A percentile compares a stretch with the other conserved stretches of the same genome.
Evolutionary conservation across 2,329 filamentous ascomycete genomes (phyloP).

Genomic region (Penicillium psychrosexuale): DNA sequence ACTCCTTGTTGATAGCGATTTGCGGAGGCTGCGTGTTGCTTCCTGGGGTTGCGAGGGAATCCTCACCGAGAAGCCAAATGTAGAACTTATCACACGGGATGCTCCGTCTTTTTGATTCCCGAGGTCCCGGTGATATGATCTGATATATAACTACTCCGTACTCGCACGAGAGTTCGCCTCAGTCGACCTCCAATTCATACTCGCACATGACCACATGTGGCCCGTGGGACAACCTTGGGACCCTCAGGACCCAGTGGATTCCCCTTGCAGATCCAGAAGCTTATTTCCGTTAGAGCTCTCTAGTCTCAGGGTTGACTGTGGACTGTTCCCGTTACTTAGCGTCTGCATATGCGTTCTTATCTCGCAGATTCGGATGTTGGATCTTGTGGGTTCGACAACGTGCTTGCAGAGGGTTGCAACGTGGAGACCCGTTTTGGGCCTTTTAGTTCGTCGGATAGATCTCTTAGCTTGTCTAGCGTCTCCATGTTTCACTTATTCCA

Average conservation of each 20-base stretch:
- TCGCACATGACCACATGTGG: not conserved
- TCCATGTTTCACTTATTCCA: not conserved
- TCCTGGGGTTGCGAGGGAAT: not conserved
- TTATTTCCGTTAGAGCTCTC: conserved; percentile 1
- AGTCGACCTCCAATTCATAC: not conserved
- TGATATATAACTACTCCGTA: not conserved
- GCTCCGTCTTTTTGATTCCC: not conserved
- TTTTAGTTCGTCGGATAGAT: not conserved
- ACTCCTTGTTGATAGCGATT: not conserved
- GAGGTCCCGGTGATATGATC: not conserved
- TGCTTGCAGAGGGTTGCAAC: not conserved
- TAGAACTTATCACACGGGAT: not conserved
- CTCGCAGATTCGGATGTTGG: not conserved
- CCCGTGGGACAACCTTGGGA: not conserved
- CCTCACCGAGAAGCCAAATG: conserved; percentile 5
- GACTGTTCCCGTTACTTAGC: not conserved
- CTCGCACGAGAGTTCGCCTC: too few species aligned
- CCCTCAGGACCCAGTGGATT: not conserved
- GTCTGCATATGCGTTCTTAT: conserved; percentile 2
- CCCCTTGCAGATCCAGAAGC: conserved; percentile 4
- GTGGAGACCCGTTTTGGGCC: not conserved
- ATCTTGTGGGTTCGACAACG: not conserved
- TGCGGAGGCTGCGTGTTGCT: not conserved
- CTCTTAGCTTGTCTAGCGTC: too few species aligned
- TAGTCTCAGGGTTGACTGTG: not conserved